Percentiles rank a stretch among this genome's conserved stretches.
phyloP scores from a whole-genome alignment of 768 basidiomycete genomes.

The Collybiopsis luxurians region DNA sequence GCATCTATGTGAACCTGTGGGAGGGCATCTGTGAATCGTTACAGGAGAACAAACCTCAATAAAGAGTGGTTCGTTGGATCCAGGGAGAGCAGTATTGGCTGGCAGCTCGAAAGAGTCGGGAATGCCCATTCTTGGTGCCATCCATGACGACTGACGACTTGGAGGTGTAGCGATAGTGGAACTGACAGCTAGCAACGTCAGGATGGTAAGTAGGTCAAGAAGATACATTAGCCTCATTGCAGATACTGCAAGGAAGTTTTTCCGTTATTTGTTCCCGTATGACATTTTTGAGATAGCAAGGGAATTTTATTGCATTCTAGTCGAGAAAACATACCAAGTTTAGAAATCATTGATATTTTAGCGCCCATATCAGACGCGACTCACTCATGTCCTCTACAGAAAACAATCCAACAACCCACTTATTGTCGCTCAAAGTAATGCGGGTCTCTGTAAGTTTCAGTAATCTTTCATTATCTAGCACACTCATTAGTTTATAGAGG shows the following conservation, averaged over 20 bases:
- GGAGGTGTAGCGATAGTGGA: too few relatives aligned
- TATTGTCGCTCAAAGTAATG: constrained; percentile 84
- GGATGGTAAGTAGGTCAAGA: too few relatives aligned
- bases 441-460: constrained; percentile 67
- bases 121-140: neutral
- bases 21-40: neutral
- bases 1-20: constrained; percentile 29
- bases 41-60: neutral
- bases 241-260: too few relatives aligned
- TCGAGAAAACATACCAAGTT: neutral
- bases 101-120: neutral
- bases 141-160: neutral
- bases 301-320: constrained; percentile 1
- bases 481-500: constrained; percentile 40
- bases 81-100: neutral
- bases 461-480: neutral
- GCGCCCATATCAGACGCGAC: too few relatives aligned
- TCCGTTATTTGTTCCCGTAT: too few relatives aligned
- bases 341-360: neutral
- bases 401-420: constrained; percentile 52
- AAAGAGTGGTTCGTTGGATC: neutral
- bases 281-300: neutral
- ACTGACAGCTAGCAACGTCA: too few relatives aligned
- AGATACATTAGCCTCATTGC: too few relatives aligned
- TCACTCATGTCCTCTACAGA: constrained; percentile 30